These are phyloP conservation scores for Gossypium laxum DNA, from an alignment of 441 rosid genomes.

Conservation along the genomic window DNA sequence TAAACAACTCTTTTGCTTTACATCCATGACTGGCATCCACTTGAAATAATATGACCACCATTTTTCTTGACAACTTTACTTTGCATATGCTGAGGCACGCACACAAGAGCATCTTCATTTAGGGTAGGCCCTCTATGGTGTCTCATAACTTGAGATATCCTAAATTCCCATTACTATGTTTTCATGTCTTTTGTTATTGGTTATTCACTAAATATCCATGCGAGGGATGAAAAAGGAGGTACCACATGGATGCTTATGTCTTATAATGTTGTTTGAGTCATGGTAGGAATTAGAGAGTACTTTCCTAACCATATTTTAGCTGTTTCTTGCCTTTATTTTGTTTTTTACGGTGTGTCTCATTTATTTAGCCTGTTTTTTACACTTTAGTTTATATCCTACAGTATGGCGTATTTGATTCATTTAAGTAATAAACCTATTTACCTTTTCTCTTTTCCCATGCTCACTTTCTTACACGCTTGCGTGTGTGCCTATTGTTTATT, in stretches of 20 bases:
- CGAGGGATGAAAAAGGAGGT: neutral
- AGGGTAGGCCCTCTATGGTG: neutral
- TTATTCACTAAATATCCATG: neutral
- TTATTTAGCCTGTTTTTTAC: neutral
- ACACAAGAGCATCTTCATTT: neutral
- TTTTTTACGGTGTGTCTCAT: neutral
- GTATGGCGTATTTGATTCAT: conserved; percentile 6
- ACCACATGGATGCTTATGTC: neutral
- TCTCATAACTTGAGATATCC: neutral
- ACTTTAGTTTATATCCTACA: neutral
- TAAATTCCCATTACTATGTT: neutral
- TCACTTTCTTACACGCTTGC: neutral
- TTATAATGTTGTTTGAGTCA: neutral
- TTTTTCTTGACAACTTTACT: neutral
- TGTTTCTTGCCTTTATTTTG: neutral
- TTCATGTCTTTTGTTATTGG: neutral
- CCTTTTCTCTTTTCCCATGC: neutral
- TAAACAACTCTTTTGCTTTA: neutral
- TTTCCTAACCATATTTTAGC: neutral
- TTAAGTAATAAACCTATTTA: neutral
- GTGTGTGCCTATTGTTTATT: neutral
- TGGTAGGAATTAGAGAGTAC: neutral
- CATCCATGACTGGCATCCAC: neutral
- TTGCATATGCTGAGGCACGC: neutral
- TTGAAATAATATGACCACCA: neutral